Conservation (phyloP, 257 asterid species). For the Osmanthus fragrans region DNA sequence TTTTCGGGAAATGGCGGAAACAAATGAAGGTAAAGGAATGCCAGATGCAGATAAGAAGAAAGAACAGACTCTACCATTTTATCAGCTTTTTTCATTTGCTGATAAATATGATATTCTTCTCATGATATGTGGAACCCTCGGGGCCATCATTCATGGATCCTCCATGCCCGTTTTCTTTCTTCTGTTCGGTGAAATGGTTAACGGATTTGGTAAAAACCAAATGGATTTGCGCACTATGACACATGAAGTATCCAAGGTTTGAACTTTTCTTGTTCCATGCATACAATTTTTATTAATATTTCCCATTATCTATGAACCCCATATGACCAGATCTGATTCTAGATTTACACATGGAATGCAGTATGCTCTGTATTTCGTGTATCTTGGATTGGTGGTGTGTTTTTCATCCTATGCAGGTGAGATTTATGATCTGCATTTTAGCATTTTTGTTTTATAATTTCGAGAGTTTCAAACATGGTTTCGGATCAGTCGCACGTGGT, state of each 20-base stretch:
- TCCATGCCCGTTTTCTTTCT: slow-evolving; percentile 98
- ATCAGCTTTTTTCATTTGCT: slow-evolving; percentile 48
- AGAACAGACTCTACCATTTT: slow-evolving; percentile 49
- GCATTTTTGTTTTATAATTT: not conserved
- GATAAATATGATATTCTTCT: slow-evolving; percentile 40
- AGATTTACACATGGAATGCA: slow-evolving; percentile 38
- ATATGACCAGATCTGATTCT: slow-evolving; percentile 55
- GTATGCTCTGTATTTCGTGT: slow-evolving; percentile 95
- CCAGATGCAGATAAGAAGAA: slow-evolving; percentile 51
- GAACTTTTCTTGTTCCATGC: not conserved
- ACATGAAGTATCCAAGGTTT: slow-evolving; percentile 72
- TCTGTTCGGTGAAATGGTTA: slow-evolving; percentile 91
- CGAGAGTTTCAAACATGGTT: slow-evolving; percentile 13
- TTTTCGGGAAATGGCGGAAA: slow-evolving; percentile 39
- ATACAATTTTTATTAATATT: not conserved
- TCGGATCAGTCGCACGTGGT: slow-evolving; percentile 85
- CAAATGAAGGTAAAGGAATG: slow-evolving; percentile 36
- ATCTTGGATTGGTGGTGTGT: slow-evolving; percentile 90
- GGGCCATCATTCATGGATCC: slow-evolving; percentile 92
- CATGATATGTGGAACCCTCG: slow-evolving; percentile 50
- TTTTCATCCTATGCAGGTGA: slow-evolving; percentile 95
- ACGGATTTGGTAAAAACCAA: slow-evolving; percentile 94
- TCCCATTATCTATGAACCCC: not conserved
- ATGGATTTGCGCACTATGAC: slow-evolving; percentile 77
- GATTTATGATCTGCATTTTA: slow-evolving; percentile 33